A percentile compares a stretch with the other conserved stretches of the same genome.
Evolutionary conservation across 441 rosid species (phyloP).

Genomic region (Jatropha podagrica): DNA sequence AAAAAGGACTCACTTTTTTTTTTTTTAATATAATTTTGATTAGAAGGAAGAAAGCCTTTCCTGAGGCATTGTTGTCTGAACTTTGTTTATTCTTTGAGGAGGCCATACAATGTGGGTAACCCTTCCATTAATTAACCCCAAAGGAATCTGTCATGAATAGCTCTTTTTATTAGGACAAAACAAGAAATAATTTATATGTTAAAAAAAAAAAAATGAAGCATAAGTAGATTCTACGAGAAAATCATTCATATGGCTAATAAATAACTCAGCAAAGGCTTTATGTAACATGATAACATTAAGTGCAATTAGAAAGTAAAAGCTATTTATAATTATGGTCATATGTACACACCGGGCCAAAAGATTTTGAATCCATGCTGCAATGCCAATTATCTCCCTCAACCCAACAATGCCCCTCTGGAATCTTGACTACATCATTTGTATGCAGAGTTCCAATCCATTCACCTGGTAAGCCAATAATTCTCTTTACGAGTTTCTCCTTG

Average conservation of each 20-base stretch:
- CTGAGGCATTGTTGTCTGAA: constrained; percentile 26
- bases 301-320: background rate
- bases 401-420: constrained; percentile 93
- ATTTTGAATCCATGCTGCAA: constrained; percentile 71
- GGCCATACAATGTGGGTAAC: constrained; percentile 78
- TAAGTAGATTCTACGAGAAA: background rate
- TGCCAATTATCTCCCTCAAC: constrained; percentile 80
- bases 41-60: constrained; percentile 34
- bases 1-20: background rate
- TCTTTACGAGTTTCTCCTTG: constrained; percentile 70
- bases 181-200: background rate
- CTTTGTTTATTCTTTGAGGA: constrained; percentile 58
- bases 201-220: background rate
- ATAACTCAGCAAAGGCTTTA: background rate
- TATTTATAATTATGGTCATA: background rate
- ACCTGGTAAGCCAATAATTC: constrained; percentile 88
- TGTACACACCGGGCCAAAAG: constrained; percentile 78
- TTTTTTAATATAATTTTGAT: background rate
- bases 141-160: constrained; percentile 58
- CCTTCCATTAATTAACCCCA: constrained; percentile 77
- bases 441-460: constrained; percentile 62
- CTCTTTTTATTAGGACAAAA: constrained; percentile 14
- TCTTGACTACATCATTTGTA: constrained; percentile 52
- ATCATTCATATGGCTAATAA: background rate
- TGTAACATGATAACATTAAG: background rate